Evolutionary conservation across 768 basidiomycete genomes (phyloP), one percentile per base, ranked within the genome.

Genomic region (Phlebiopsis gigantea): DNA sequence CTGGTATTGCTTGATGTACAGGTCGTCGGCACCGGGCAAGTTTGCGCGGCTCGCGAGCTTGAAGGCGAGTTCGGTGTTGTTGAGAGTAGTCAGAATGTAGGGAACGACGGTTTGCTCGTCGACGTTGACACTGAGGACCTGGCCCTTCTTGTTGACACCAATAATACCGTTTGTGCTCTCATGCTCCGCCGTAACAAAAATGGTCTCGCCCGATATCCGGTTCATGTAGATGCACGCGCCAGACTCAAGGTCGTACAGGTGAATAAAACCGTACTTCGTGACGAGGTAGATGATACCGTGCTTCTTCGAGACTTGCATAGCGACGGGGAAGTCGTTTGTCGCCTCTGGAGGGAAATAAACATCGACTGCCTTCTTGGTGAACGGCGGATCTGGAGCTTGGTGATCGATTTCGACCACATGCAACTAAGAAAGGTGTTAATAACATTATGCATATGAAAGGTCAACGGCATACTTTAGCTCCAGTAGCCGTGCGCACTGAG

Each of bases 201-300:
- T 98, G 30, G 97, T 98, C 77, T 99, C 97, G 30, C 97, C 96
- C 43, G 92, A 94, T 70, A 99, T 99, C 62, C 97, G 90, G 81
- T 99, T 99, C 97, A 99, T 99, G 78, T 98, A 99, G 58, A 99
- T 85, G 75, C 97, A 98, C 44, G 92, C 87, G 56, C 95, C 97
- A 8, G 93, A 83, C 72, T 99, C 97, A 61, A 98, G 84, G 73
- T 99, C 97, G 72, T 99, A 99, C 14, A 99, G 81, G 72, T 98
- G 97, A 68, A 99, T 98, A 76, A 99, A 99, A 42, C 97, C 97
- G 69, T 93, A 98, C 72, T 99, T 99, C 55, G 97, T 98, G 68
- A 98, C 92, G 56, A 99, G 81, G 75, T 95, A 99, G 66, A 97
- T 77, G 72, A 99, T 93, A 31, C 97, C 96, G 72, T 97, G 95